Conservation (phyloP, 768 basidiomycete species). For the Dendrothele bispora region DNA sequence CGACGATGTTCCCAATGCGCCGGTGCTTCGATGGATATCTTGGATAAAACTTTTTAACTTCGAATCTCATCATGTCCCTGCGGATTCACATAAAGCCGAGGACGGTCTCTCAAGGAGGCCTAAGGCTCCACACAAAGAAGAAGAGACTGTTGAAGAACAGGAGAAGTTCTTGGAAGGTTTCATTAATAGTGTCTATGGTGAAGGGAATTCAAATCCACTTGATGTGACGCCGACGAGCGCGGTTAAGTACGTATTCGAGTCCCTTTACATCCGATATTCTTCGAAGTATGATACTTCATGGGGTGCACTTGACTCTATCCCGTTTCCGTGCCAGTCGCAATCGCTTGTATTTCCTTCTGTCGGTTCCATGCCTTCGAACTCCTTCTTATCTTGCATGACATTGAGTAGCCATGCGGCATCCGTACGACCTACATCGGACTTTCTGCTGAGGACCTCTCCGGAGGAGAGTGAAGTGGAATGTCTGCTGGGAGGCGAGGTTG, state of each 20-base stretch:
- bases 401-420: not conserved
- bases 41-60: slow-evolving; percentile 36
- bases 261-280: too few species aligned
- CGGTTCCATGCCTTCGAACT: too few species aligned
- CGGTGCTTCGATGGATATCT: slow-evolving; percentile 36
- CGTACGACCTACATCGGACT: too few species aligned
- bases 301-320: not conserved
- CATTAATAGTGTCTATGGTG: slow-evolving; percentile 10
- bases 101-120: slow-evolving; percentile 33
- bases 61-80: slow-evolving; percentile 32
- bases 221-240: not conserved
- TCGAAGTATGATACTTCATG: not conserved
- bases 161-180: slow-evolving; percentile 24
- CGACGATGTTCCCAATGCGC: slow-evolving; percentile 31
- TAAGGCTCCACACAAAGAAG: slow-evolving; percentile 4
- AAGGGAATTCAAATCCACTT: not conserved
- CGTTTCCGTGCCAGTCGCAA: not conserved
- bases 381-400: too few species aligned
- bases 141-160: slow-evolving; percentile 25
- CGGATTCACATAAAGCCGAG: slow-evolving; percentile 22
- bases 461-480: too few species aligned
- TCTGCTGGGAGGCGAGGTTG: too few species aligned
- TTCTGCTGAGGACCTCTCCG: too few species aligned
- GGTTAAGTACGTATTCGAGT: too few species aligned
- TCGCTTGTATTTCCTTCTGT: not conserved